Evolutionary conservation across 2,329 filamentous ascomycete genomes (phyloP).

Genomic region (Arthrobotrys conoides): DNA sequence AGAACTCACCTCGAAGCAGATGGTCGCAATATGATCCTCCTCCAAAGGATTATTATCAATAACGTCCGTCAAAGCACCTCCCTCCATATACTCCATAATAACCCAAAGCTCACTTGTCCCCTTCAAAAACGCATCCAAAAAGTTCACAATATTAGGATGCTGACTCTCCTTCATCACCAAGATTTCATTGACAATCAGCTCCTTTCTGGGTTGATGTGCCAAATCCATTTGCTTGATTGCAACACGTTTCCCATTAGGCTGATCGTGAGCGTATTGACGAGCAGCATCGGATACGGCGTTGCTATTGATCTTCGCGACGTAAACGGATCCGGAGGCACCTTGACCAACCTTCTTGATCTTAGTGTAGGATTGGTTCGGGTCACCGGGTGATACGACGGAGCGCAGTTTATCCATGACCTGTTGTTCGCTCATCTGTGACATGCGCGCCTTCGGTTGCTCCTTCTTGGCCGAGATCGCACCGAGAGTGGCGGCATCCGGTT

Average conservation of each 20-base stretch:
- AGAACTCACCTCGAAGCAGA: conserved; percentile 86
- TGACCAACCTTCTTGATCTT: conserved; percentile 99
- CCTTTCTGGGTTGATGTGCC: conserved; percentile 95
- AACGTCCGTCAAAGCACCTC: conserved; percentile 95
- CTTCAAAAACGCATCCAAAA: conserved; percentile 94
- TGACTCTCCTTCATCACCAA: conserved; percentile 99
- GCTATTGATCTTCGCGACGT: conserved; percentile 95
- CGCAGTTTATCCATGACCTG: conserved; percentile 97
- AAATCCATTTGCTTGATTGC: conserved; percentile 99
- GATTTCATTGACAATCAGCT: conserved; percentile 98
- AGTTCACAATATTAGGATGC: conserved; percentile 99
- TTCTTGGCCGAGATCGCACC: conserved; percentile 81
- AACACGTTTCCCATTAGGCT: conserved; percentile 87
- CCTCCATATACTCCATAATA: conserved; percentile 99
- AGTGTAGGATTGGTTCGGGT: conserved; percentile 93
- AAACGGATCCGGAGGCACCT: conserved; percentile 96
- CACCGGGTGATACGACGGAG: conserved; percentile 94
- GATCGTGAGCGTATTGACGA: conserved; percentile 77
- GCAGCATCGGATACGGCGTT: conserved; percentile 85
- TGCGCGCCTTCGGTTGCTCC: conserved; percentile 84
- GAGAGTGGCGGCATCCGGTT: conserved; percentile 69
- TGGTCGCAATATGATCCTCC: conserved; percentile 97
- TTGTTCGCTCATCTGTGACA: conserved; percentile 97
- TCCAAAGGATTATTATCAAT: conserved; percentile 98
- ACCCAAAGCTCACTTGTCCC: conserved; percentile 99